A percentile compares a stretch with the other conserved stretches of the same genome.
These are phyloP conservation scores for Cyphellophora europaea DNA, from an alignment of 2,329 filamentous ascomycete species.

Conservation along the genomic window DNA sequence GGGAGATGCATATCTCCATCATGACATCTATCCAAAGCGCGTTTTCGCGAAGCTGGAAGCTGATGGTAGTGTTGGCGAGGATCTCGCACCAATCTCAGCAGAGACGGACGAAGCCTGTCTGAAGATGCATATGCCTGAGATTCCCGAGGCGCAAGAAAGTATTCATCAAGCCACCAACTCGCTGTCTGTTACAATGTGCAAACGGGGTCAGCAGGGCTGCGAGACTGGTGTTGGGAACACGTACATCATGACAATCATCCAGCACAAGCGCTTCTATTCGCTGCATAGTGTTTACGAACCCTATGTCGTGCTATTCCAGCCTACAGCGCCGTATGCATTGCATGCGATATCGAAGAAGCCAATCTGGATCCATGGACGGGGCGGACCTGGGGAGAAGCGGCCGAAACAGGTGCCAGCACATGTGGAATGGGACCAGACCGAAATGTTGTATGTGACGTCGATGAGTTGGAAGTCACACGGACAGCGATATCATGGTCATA, in stretches of 20 bases:
- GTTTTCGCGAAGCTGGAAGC: constrained; percentile 36
- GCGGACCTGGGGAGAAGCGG: constrained; percentile 13
- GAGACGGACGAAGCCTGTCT: constrained; percentile 37
- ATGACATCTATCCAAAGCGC: constrained; percentile 42
- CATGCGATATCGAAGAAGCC: constrained; percentile 25
- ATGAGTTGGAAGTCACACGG: constrained; percentile 44
- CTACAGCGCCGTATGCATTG: constrained; percentile 8
- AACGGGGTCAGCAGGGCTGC: constrained; percentile 37
- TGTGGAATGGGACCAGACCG: constrained; percentile 26
- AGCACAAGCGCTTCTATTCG: constrained; percentile 42
- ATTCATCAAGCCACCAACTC: constrained; percentile 54
- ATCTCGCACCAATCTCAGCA: constrained; percentile 33
- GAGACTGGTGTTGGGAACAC: constrained; percentile 37
- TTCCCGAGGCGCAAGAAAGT: constrained; percentile 29
- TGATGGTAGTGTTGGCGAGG: constrained; percentile 38
- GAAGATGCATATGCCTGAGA: constrained; percentile 34
- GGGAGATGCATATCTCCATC: constrained; percentile 42
- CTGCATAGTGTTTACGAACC: constrained; percentile 28
- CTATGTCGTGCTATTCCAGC: constrained; percentile 13
- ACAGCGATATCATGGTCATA: constrained; percentile 45
- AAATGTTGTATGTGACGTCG: constrained; percentile 51
- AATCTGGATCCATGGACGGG: constrained; percentile 46
- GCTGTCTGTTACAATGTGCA: constrained; percentile 46
- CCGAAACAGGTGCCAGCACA: constrained; percentile 8
- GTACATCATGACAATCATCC: constrained; percentile 45